These are phyloP conservation scores for Trichoderma endophyticum DNA, from an alignment of 2,329 filamentous ascomycete species.

Conservation along the genomic window DNA sequence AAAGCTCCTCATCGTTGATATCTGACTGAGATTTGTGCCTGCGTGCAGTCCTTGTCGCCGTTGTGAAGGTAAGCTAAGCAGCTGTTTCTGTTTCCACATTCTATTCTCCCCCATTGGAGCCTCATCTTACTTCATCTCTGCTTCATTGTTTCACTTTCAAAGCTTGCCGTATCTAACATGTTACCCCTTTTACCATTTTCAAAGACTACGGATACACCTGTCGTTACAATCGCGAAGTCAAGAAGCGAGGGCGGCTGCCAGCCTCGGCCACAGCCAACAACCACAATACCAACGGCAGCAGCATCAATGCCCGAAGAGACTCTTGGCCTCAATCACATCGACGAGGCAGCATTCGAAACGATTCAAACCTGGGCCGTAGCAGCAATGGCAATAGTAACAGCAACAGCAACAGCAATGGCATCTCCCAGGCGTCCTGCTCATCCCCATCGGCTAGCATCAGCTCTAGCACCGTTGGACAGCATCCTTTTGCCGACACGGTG, in stretches of 20 bases:
- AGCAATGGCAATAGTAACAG: neutral
- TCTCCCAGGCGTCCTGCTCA: neutral
- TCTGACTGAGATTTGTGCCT: slow-evolving; percentile 13
- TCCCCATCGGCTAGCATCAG: slow-evolving; percentile 14
- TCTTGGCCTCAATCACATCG: slow-evolving; percentile 11
- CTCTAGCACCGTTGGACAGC: slow-evolving; percentile 6
- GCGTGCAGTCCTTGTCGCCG: slow-evolving; percentile 31
- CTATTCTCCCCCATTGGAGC: neutral
- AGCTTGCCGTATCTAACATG: neutral
- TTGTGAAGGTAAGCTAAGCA: slow-evolving; percentile 33
- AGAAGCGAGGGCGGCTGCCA: slow-evolving; percentile 37
- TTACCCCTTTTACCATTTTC: neutral
- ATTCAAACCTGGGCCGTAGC: neutral
- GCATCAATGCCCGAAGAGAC: slow-evolving; percentile 3
- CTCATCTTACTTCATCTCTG: neutral
- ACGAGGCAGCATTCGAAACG: slow-evolving; percentile 8
- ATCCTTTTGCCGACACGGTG: neutral
- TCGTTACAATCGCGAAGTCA: slow-evolving; percentile 36
- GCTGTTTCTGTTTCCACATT: neutral
- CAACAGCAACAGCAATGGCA: neutral
- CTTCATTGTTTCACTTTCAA: neutral
- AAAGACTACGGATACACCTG: slow-evolving; percentile 39
- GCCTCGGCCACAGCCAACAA: slow-evolving; percentile 21
- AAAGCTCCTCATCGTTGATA: neutral
- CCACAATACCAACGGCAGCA: neutral